Conservation (phyloP, 345 rosid genomes). For the Gossypium turneri region DNA sequence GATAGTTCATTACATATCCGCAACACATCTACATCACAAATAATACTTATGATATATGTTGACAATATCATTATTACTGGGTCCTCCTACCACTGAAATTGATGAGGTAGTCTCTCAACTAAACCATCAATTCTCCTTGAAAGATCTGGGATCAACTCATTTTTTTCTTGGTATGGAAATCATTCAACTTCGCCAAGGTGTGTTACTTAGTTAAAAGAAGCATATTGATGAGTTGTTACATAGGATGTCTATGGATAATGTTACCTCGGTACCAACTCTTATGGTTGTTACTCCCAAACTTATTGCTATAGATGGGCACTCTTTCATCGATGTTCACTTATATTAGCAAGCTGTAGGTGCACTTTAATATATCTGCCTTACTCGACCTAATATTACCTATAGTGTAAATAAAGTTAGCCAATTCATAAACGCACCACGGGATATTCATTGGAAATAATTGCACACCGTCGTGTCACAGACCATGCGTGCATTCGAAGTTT, state of each 20-base stretch:
- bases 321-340: background rate
- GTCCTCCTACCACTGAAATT: background rate
- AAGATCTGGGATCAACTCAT: too few relatives aligned
- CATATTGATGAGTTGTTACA: too few relatives aligned
- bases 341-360: background rate
- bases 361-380: background rate
- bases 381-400: background rate
- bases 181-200: accelerated
- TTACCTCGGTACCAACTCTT: background rate
- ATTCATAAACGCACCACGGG: background rate
- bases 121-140: too few relatives aligned
- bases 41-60: too few relatives aligned
- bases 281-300: background rate
- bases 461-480: too few relatives aligned
- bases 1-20: too few relatives aligned
- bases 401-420: background rate
- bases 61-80: too few relatives aligned
- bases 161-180: too few relatives aligned
- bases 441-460: too few relatives aligned
- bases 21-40: too few relatives aligned
- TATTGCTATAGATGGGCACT: background rate
- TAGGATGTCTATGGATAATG: background rate
- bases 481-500: too few relatives aligned
- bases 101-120: background rate
- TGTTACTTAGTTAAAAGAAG: too few relatives aligned